Evolutionary conservation across 768 basidiomycete species (phyloP).

Genomic region (Rhodotorula taiwanensis): DNA sequence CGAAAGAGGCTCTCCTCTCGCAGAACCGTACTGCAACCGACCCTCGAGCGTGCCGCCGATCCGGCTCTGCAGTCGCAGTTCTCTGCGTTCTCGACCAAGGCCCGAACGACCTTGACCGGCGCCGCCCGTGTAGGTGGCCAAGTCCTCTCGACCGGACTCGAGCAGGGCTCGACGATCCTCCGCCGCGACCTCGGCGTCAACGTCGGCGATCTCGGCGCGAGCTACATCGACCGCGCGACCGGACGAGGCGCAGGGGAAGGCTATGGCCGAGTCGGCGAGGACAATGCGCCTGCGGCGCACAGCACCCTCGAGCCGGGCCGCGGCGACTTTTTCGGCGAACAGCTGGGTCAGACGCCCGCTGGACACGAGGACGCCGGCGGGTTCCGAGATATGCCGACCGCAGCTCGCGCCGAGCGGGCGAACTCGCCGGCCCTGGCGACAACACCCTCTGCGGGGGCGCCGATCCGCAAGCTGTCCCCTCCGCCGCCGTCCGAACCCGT

Average conservation of each 20-base stretch:
- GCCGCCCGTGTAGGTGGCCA: constrained; percentile 57
- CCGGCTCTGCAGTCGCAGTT: constrained; percentile 70
- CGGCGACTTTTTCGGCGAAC: constrained; percentile 27
- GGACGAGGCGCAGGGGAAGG: constrained; percentile 28
- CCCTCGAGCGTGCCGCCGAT: constrained; percentile 70
- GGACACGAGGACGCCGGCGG: background rate
- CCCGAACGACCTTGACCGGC: constrained; percentile 57
- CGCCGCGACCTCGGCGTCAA: constrained; percentile 74
- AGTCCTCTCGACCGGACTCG: constrained; percentile 36
- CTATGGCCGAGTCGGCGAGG: constrained; percentile 24
- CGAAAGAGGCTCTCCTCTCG: too few species aligned
- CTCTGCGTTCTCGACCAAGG: constrained; percentile 56
- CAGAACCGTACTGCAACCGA: constrained; percentile 76
- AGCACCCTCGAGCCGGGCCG: background rate
- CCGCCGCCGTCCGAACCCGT: background rate
- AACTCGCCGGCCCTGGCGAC: too few species aligned
- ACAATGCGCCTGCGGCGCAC: constrained; percentile 5
- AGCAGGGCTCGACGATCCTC: constrained; percentile 66
- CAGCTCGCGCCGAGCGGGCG: background rate
- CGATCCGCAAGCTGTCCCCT: background rate
- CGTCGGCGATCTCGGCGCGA: constrained; percentile 47
- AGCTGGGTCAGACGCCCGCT: background rate
- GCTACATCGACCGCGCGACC: constrained; percentile 28
- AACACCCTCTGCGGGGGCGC: background rate
- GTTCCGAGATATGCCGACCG: constrained; percentile 18